Evolutionary conservation across 2,329 filamentous ascomycete species (phyloP), one percentile per base, ranked within the genome.

Genomic region (Nannizziopsis arthrosporioides): DNA sequence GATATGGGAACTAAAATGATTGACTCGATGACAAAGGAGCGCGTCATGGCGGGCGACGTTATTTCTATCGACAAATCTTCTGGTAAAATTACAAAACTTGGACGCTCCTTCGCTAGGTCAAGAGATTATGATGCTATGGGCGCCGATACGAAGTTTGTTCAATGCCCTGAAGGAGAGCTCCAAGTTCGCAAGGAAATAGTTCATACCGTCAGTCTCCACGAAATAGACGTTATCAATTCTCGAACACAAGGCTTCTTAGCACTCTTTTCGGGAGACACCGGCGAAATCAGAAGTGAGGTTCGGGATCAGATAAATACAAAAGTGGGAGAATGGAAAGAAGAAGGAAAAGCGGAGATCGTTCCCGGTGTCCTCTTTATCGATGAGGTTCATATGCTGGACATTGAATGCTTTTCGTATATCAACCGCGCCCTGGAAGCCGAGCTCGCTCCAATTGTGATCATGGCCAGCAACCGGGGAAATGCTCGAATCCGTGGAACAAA

Each of bases 1-100:
- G 92, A 98, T 62, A 95, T 98, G 89, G 92, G 92, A 55, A 90
- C 85, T 57, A 96, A 96, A 72, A 96, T 98, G 92, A 98, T 98
- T 57, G 92, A 98, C 64, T 88, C 88, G 55, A 95, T 98, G 88
- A 95, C 89, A 57, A 96, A 96, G 70, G 92, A 98, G 73, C 90
- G 93, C 60, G 87, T 98, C 55, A 94, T 96, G 82, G 92, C 92
- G 3, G 92, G 92, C 59, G 92, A 98, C 65, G 92, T 98, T 57
- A 93, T 98, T 60, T 94, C 86, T 49, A 96, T 98, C 59, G 92
- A 98, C 74, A 98, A 98, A 72, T 89, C 90, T 0, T 94, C 88
- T 1, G 92, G 92, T 56, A 94, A 95, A 69, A 96, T 98, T 65
- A 94, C 88, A 47, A 98, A 96, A 70, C 78, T 98, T 17, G 92